A percentile compares a stretch with the other conserved stretches of the same genome.
phyloP scores from a whole-genome alignment of 1,284 basidiomycete genomes.

The Rhodotorula sp. region DNA sequence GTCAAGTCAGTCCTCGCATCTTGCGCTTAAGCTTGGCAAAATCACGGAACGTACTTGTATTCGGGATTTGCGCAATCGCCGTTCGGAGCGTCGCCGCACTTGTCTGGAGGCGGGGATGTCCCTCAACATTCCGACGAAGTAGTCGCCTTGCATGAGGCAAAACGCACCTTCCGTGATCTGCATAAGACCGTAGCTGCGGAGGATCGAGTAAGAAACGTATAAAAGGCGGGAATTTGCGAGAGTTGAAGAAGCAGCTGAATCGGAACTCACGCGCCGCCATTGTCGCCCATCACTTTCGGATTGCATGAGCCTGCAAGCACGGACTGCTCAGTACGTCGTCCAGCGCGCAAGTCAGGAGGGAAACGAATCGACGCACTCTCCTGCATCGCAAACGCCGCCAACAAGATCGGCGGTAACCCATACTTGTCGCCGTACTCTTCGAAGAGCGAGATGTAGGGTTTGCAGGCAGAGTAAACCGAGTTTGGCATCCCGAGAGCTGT shows the following conservation, averaged over 20 bases:
- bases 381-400: conserved; percentile 82
- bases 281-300: conserved; percentile 64
- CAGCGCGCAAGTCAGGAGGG: background rate
- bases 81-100: conserved; percentile 66
- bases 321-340: background rate
- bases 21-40: too few species aligned
- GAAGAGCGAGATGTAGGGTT: conserved; percentile 60
- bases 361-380: conserved; percentile 55
- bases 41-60: background rate
- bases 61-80: conserved; percentile 57
- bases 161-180: conserved; percentile 37
- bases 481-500: conserved; percentile 52
- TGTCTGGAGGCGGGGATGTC: conserved; percentile 43
- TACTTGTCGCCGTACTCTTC: conserved; percentile 61
- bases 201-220: too few species aligned
- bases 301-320: conserved; percentile 58
- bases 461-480: conserved; percentile 63
- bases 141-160: background rate
- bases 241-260: too few species aligned
- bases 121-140: background rate
- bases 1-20: background rate
- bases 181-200: conserved; percentile 17
- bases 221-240: too few species aligned
- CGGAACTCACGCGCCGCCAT: conserved; percentile 63
- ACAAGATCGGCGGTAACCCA: conserved; percentile 60